These are phyloP conservation scores for Canariomyces notabilis DNA, from an alignment of 2,329 filamentous ascomycete species.

Conservation along the genomic window DNA sequence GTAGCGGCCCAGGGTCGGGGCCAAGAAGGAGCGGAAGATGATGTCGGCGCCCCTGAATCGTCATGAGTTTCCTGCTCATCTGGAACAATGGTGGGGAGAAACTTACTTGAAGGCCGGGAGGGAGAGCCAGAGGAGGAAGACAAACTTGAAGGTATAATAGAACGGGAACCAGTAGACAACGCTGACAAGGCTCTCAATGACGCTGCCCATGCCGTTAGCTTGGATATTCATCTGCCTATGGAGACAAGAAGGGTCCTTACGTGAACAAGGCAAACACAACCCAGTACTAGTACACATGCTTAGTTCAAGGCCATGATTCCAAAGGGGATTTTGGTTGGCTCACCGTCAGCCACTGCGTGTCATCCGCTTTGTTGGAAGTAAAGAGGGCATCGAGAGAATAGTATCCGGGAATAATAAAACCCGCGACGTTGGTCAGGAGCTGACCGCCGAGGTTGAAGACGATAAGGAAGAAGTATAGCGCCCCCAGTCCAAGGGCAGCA, in stretches of 20 bases:
- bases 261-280: slow-evolving; percentile 80
- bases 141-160: slow-evolving; percentile 99
- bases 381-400: slow-evolving; percentile 79
- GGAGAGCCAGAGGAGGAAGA: slow-evolving; percentile 94
- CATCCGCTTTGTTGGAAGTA: slow-evolving; percentile 64
- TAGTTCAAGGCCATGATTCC: neutral
- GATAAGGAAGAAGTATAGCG: slow-evolving; percentile 85
- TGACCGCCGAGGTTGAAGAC: slow-evolving; percentile 89
- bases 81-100: neutral
- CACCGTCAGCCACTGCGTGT: slow-evolving; percentile 76
- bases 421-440: slow-evolving; percentile 80
- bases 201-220: slow-evolving; percentile 38
- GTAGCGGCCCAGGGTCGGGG: slow-evolving; percentile 88
- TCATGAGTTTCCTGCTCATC: slow-evolving; percentile 22
- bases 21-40: slow-evolving; percentile 93
- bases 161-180: slow-evolving; percentile 96
- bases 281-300: slow-evolving; percentile 63
- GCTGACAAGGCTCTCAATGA: slow-evolving; percentile 75
- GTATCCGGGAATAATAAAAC: slow-evolving; percentile 77
- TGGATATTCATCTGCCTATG: neutral
- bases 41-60: slow-evolving; percentile 77
- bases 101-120: slow-evolving; percentile 89
- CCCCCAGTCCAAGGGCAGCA: slow-evolving; percentile 67
- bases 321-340: slow-evolving; percentile 30
- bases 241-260: slow-evolving; percentile 34